These are phyloP conservation scores for Pichia sp. DNA, from an alignment of 1,139 yeast genomes.

Conservation along the genomic window DNA sequence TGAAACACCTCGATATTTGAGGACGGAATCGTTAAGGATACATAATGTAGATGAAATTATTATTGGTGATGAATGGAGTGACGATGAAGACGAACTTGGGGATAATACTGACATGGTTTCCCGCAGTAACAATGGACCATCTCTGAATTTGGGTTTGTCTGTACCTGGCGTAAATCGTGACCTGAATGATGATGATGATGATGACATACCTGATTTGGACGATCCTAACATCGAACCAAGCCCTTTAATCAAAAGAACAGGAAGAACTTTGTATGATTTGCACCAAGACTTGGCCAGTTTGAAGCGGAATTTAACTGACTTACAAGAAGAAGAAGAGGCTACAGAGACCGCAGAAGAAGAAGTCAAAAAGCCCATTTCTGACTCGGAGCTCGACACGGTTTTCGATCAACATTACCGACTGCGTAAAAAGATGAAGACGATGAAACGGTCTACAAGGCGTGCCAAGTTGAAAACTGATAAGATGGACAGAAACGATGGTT, in stretches of 20 bases:
- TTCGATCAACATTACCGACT: slow-evolving; percentile 14
- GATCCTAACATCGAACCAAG: slow-evolving; percentile 22
- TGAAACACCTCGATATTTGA: slow-evolving; percentile 15
- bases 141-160: neutral
- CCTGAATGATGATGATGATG: neutral
- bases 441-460: slow-evolving; percentile 57
- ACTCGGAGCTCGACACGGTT: slow-evolving; percentile 22
- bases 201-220: neutral
- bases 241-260: slow-evolving; percentile 20
- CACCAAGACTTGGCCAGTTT: slow-evolving; percentile 27
- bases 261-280: slow-evolving; percentile 27
- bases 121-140: neutral
- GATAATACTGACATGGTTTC: neutral
- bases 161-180: neutral
- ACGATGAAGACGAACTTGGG: slow-evolving; percentile 3
- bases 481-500: slow-evolving; percentile 21
- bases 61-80: slow-evolving; percentile 11
- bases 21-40: slow-evolving; percentile 3
- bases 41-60: slow-evolving; percentile 7
- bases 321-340: slow-evolving; percentile 16
- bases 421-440: slow-evolving; percentile 29
- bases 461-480: slow-evolving; percentile 35
- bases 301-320: slow-evolving; percentile 16
- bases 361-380: neutral
- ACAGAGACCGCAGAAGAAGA: slow-evolving; percentile 2